phyloP scores from a whole-genome alignment of 2,329 filamentous ascomycete genomes.

The Boeremia exigua region DNA sequence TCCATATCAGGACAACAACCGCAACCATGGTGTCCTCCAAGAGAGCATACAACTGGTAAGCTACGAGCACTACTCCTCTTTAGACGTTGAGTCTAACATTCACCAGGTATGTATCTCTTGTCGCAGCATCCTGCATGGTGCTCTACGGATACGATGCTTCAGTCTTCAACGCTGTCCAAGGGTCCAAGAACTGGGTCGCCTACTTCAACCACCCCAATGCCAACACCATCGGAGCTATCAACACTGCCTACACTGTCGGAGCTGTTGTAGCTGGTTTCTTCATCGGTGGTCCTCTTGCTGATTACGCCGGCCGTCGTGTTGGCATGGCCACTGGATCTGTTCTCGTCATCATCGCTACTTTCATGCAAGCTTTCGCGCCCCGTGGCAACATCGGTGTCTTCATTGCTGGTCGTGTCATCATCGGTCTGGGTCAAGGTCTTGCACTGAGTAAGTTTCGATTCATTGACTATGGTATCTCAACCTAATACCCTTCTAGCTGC shows the following conservation, averaged over 20 bases:
- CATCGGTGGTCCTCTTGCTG: constrained; percentile 68
- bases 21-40: constrained; percentile 45
- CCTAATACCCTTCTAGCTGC: constrained; percentile 54
- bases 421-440: constrained; percentile 73
- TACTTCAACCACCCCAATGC: constrained; percentile 63
- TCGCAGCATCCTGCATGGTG: constrained; percentile 76
- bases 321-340: constrained; percentile 71
- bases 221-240: constrained; percentile 63
- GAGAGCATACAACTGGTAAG: constrained; percentile 57
- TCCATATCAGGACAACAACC: constrained; percentile 4
- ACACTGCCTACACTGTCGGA: constrained; percentile 74
- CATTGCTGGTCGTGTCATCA: constrained; percentile 71
- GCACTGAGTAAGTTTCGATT: constrained; percentile 60
- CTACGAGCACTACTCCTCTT: background rate
- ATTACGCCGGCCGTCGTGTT: constrained; percentile 66
- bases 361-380: constrained; percentile 71
- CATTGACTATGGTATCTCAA: background rate
- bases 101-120: constrained; percentile 69
- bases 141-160: constrained; percentile 77
- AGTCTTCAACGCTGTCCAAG: constrained; percentile 75
- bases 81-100: constrained; percentile 13
- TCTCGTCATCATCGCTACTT: constrained; percentile 70
- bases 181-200: constrained; percentile 68
- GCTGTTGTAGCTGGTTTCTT: constrained; percentile 75
- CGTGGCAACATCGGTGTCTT: constrained; percentile 66